Percentiles rank a stretch among this genome's conserved stretches.
These are phyloP conservation scores for Neospermospora avenae DNA, from an alignment of 2,329 filamentous ascomycete genomes.

Conservation along the genomic window DNA sequence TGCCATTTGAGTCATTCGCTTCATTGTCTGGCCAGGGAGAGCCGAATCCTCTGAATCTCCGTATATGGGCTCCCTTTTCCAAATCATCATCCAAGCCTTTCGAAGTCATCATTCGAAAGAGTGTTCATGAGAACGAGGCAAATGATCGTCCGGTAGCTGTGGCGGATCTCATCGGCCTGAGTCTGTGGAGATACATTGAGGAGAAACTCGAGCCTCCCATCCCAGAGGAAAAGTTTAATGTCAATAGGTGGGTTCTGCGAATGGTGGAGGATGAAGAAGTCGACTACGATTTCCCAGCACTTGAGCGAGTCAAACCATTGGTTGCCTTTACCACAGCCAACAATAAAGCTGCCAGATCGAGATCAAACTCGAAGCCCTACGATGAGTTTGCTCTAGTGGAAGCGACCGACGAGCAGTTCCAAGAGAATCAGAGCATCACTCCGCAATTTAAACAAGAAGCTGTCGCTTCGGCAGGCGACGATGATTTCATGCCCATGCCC, in stretches of 20 bases:
- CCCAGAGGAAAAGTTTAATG: conserved; percentile 63
- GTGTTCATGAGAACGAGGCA: conserved; percentile 64
- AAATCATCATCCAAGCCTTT: conserved; percentile 60
- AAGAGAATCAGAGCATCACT: conserved; percentile 65
- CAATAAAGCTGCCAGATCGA: conserved; percentile 57
- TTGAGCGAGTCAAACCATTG: conserved; percentile 71
- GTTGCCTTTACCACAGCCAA: conserved; percentile 79
- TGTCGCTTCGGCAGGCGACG: conserved; percentile 36
- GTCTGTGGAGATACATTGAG: conserved; percentile 73
- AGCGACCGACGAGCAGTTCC: conserved; percentile 64
- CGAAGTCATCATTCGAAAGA: conserved; percentile 68
- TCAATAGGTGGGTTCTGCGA: conserved; percentile 78
- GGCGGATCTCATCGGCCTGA: conserved; percentile 76
- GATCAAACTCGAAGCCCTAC: conserved; percentile 72
- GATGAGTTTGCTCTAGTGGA: conserved; percentile 80
- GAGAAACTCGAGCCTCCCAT: conserved; percentile 70
- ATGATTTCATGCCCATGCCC: conserved; percentile 44
- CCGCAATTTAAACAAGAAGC: conserved; percentile 62
- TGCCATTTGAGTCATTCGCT: conserved; percentile 75
- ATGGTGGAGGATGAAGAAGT: conserved; percentile 85
- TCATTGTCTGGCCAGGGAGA: conserved; percentile 76
- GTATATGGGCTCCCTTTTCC: conserved; percentile 74
- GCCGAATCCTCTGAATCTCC: conserved; percentile 69
- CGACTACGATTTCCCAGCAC: conserved; percentile 78
- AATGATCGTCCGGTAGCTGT: conserved; percentile 64